Evolutionary conservation across 129 eudicot genomes (phyloP).

Genomic region (Cynara cardunculus): DNA sequence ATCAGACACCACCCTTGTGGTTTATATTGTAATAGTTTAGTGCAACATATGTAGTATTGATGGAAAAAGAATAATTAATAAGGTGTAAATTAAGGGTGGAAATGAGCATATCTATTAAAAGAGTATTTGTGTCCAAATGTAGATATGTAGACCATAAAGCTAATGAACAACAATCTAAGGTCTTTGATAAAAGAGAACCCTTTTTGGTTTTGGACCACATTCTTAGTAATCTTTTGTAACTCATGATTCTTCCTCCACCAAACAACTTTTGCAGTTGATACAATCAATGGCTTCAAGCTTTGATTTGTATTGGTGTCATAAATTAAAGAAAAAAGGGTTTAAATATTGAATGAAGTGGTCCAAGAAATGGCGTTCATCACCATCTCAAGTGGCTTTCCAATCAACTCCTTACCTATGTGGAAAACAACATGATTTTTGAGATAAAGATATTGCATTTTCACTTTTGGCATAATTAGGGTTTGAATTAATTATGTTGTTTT

Average conservation of each 20-base stretch:
- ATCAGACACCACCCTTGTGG: too few relatives aligned
- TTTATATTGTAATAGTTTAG: neutral
- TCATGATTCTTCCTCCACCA: constrained; percentile 45
- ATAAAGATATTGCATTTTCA: constrained; percentile 23
- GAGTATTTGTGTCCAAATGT: constrained; percentile 25
- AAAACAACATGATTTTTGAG: constrained; percentile 32
- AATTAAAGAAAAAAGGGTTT: constrained; percentile 16
- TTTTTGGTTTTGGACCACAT: constrained; percentile 48
- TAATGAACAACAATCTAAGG: constrained; percentile 37
- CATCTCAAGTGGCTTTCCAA: constrained; percentile 34
- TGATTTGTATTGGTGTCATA: constrained; percentile 40
- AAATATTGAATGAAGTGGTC: constrained; percentile 37
- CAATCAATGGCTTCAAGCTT: constrained; percentile 37
- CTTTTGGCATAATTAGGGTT: constrained; percentile 20
- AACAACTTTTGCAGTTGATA: constrained; percentile 33
- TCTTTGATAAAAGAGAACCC: constrained; percentile 25
- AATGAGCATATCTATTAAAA: constrained; percentile 23
- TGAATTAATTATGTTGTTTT: neutral
- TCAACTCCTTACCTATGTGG: constrained; percentile 18
- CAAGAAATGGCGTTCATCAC: constrained; percentile 28
- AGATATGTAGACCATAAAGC: constrained; percentile 38
- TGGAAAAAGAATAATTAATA: constrained; percentile 9
- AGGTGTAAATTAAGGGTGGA: constrained; percentile 4
- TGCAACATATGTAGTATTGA: neutral
- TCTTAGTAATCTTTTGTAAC: constrained; percentile 24